Evolutionary conservation across 805 yeast genomes (phyloP).

Genomic region (Yarrowia sp.): DNA sequence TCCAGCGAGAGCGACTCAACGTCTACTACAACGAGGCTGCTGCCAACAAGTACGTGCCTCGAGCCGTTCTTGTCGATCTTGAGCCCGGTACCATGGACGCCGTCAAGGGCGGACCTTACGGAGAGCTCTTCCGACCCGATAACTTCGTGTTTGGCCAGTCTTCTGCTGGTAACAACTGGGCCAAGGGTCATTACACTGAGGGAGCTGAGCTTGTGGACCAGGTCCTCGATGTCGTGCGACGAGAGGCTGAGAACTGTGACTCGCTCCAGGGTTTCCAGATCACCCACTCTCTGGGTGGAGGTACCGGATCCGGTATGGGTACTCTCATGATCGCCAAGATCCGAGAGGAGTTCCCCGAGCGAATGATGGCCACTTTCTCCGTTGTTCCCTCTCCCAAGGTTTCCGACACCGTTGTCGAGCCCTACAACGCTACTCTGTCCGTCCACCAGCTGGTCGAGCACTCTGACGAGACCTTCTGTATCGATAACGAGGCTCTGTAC

Average conservation of each 20-base stretch:
- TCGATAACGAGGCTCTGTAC: constrained; percentile 90
- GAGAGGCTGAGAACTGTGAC: constrained; percentile 92
- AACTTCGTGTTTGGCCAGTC: constrained; percentile 85
- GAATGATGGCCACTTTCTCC: constrained; percentile 94
- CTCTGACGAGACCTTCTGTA: constrained; percentile 91
- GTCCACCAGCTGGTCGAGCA: constrained; percentile 87
- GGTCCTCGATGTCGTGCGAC: constrained; percentile 82
- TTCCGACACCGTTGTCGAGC: constrained; percentile 92
- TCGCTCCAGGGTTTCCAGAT: constrained; percentile 94
- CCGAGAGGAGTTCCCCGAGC: constrained; percentile 89
- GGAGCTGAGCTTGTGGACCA: constrained; percentile 92
- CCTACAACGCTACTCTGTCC: constrained; percentile 88
- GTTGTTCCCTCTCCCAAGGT: constrained; percentile 90
- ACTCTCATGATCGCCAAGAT: constrained; percentile 79
- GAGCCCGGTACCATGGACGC: constrained; percentile 93
- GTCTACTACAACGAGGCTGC: constrained; percentile 87
- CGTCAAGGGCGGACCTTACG: constrained; percentile 74
- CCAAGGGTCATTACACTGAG: constrained; percentile 94
- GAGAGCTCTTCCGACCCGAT: constrained; percentile 87
- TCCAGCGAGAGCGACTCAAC: constrained; percentile 52
- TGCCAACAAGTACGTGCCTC: constrained; percentile 85
- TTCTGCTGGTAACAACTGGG: constrained; percentile 96
- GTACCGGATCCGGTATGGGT: constrained; percentile 97
- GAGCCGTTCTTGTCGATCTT: constrained; percentile 87
- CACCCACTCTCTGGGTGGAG: constrained; percentile 79